These are phyloP conservation scores for Hamamelis virginiana DNA, from an alignment of 164 flowering plant genomes.

Conservation along the genomic window DNA sequence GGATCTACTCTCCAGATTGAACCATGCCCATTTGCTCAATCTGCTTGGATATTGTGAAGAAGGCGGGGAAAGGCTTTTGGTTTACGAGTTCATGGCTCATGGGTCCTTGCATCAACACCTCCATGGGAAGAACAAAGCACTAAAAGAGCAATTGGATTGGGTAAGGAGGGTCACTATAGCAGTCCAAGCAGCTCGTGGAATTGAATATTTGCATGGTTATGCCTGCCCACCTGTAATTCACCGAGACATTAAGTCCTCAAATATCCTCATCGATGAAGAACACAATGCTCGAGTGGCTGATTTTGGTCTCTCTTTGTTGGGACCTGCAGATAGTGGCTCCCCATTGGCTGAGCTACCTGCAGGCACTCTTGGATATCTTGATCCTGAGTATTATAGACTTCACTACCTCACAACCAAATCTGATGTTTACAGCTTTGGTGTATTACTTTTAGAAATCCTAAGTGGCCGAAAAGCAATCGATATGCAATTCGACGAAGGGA, in stretches of 20 bases:
- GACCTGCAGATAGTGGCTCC: slow-evolving; percentile 84
- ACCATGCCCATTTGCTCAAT: slow-evolving; percentile 90
- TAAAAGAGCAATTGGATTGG: slow-evolving; percentile 83
- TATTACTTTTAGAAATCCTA: slow-evolving; percentile 76
- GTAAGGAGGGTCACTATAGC: slow-evolving; percentile 83
- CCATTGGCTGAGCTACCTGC: slow-evolving; percentile 93
- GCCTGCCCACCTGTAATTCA: slow-evolving; percentile 98
- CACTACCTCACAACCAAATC: slow-evolving; percentile 94
- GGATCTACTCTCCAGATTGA: slow-evolving; percentile 81
- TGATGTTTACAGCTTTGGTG: slow-evolving; percentile 95
- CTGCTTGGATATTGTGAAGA: slow-evolving; percentile 96
- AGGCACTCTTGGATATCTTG: slow-evolving; percentile 92
- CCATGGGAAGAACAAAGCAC: slow-evolving; percentile 64
- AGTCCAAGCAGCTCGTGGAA: slow-evolving; percentile 95
- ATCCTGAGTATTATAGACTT: slow-evolving; percentile 92
- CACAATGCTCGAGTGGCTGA: slow-evolving; percentile 94
- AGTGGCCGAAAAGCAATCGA: slow-evolving; percentile 93
- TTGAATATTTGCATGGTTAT: slow-evolving; percentile 93
- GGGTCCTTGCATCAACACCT: slow-evolving; percentile 92
- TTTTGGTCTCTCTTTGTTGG: slow-evolving; percentile 91
- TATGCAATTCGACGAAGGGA: slow-evolving; percentile 86
- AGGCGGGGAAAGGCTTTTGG: slow-evolving; percentile 86
- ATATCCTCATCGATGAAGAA: slow-evolving; percentile 91
- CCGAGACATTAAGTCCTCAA: slow-evolving; percentile 91
- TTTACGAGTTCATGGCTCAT: slow-evolving; percentile 98